phyloP scores from a whole-genome alignment of 495 filamentous ascomycete genomes.

The Xylaria cubensis region DNA sequence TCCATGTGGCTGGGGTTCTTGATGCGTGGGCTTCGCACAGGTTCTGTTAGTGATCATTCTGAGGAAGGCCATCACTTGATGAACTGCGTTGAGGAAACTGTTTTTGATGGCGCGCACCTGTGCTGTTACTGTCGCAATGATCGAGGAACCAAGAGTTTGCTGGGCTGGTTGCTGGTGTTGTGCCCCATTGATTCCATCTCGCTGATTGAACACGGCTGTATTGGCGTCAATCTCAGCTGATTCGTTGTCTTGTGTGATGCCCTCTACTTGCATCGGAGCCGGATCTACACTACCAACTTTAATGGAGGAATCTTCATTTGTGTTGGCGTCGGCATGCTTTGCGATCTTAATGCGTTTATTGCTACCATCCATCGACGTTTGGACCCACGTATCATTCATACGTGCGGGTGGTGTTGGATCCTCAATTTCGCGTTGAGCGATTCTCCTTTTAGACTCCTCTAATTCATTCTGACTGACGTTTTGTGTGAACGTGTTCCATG shows the following conservation, averaged over 20 bases:
- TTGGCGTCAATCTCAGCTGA: slow-evolving; percentile 16
- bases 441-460: slow-evolving; percentile 29
- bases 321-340: slow-evolving; percentile 33
- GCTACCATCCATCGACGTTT: slow-evolving; percentile 45
- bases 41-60: slow-evolving; percentile 31
- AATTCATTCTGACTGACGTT: slow-evolving; percentile 32
- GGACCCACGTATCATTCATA: slow-evolving; percentile 40
- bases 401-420: slow-evolving; percentile 31
- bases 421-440: slow-evolving; percentile 38
- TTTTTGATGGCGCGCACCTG: slow-evolving; percentile 35
- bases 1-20: slow-evolving; percentile 16
- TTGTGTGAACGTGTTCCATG: slow-evolving; percentile 36
- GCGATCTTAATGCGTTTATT: slow-evolving; percentile 53
- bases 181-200: not conserved
- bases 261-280: slow-evolving; percentile 29
- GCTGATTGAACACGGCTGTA: slow-evolving; percentile 12
- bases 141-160: slow-evolving; percentile 24
- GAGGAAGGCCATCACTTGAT: slow-evolving; percentile 30
- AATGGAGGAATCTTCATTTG: slow-evolving; percentile 18
- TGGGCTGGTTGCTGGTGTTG: slow-evolving; percentile 4
- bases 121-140: slow-evolving; percentile 30
- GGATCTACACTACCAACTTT: slow-evolving; percentile 5
- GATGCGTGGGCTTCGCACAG: slow-evolving; percentile 26
- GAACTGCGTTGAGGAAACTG: slow-evolving; percentile 19
- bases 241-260: not conserved